These are phyloP conservation scores for Yarrowia divulgata DNA, from an alignment of 805 yeast species.

Conservation along the genomic window DNA sequence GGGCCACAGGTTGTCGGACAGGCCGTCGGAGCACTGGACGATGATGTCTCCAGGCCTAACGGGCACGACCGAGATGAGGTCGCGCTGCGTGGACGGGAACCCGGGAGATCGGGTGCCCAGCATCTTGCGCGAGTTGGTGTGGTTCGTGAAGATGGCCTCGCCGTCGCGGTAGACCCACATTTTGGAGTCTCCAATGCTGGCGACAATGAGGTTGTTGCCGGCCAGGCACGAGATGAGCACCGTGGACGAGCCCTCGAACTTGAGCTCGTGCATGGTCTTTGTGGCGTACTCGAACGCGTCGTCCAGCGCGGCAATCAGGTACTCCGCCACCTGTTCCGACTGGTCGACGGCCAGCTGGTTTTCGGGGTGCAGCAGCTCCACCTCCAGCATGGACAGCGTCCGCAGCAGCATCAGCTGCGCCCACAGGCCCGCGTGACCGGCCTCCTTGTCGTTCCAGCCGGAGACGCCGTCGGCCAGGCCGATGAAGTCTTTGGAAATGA, in stretches of 20 bases:
- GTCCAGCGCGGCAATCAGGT: constrained; percentile 41
- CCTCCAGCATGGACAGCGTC: constrained; percentile 39
- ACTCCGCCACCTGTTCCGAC: constrained; percentile 28
- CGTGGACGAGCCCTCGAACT: constrained; percentile 41
- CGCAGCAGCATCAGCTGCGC: constrained; percentile 42
- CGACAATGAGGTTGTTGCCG: constrained; percentile 40
- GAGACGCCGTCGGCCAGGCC: constrained; percentile 42
- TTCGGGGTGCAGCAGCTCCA: constrained; percentile 37
- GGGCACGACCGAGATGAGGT: constrained; percentile 35
- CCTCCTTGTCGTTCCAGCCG: constrained; percentile 41
- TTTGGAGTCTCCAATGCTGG: constrained; percentile 41
- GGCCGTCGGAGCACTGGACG: constrained; percentile 41
- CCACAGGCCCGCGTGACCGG: constrained; percentile 42
- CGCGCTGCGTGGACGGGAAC: constrained; percentile 35
- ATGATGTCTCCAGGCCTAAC: constrained; percentile 41
- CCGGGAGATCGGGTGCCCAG: constrained; percentile 41
- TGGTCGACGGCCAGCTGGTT: constrained; percentile 38
- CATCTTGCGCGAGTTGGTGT: constrained; percentile 40
- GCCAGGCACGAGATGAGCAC: constrained; percentile 41
- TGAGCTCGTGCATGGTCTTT: constrained; percentile 37
- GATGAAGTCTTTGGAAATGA: constrained; percentile 39
- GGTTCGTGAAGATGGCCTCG: constrained; percentile 40
- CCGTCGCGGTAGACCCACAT: constrained; percentile 42
- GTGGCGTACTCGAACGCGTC: constrained; percentile 41
- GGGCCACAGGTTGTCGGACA: constrained; percentile 42